Conservation (phyloP, 257 asterid genomes). For the Hygrophila difformis region DNA sequence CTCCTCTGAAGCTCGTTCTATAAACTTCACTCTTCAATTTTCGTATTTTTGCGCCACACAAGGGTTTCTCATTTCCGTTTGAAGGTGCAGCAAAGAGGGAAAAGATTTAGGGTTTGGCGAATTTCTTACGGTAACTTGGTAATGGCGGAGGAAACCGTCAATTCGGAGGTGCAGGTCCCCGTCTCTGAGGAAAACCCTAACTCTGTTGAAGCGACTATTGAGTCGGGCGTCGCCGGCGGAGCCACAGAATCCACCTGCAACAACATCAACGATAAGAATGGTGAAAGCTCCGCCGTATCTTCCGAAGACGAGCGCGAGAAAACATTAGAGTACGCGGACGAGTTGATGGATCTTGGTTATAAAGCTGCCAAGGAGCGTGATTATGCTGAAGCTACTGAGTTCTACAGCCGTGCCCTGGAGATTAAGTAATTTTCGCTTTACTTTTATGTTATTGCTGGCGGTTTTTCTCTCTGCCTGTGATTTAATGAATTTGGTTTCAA, state of each 20-base stretch:
- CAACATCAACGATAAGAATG: constrained; percentile 21
- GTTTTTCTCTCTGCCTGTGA: neutral
- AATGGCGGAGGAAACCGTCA: constrained; percentile 58
- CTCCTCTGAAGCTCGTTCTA: no score
- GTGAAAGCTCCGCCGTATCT: constrained; percentile 31
- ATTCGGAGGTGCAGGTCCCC: constrained; percentile 24
- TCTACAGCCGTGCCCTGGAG: constrained; percentile 95
- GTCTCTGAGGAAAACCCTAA: constrained; percentile 30
- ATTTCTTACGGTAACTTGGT: constrained; percentile 2
- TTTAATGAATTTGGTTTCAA: neutral
- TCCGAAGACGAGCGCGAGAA: constrained; percentile 39
- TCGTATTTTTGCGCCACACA: constrained; percentile 24
- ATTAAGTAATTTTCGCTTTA: constrained; percentile 49
- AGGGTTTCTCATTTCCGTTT: constrained; percentile 7
- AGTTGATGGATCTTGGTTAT: constrained; percentile 54
- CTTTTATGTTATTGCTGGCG: no score
- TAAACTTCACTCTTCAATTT: constrained; percentile 5
- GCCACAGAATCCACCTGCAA: constrained; percentile 59
- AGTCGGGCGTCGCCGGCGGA: constrained; percentile 31
- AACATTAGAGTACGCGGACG: constrained; percentile 51
- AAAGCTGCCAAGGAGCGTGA: constrained; percentile 60
- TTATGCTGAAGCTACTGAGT: constrained; percentile 72
- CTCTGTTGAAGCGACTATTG: constrained; percentile 54
- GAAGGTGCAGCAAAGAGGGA: neutral
- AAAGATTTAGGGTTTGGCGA: constrained; percentile 5